Base-by-base conservation (phyloP, 768 basidiomycete species). In the Rhizopogon rudus region DNA sequence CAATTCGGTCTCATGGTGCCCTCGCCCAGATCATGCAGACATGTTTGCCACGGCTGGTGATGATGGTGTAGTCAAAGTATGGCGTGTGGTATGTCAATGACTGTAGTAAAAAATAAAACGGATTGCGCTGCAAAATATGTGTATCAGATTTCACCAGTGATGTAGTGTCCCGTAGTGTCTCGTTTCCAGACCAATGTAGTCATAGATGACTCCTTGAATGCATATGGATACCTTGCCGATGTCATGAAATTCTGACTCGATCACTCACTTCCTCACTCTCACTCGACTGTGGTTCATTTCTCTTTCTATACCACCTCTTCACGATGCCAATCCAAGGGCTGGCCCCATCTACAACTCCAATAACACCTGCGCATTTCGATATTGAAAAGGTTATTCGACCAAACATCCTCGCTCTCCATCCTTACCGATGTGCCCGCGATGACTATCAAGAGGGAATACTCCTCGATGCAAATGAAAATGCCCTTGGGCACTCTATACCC, bases 381-480 rank as follows among this genome's bases (percentile, higher is more conserved):
- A 85, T 98, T 55, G 86, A 91, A 71, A 71, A 75, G 35, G 88
- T 91, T 53, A 89, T 98, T 61, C 81, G 95, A n/a, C 88, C 92
- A 2, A 99, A 98, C 66, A 95, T 99, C 64, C 87, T 97, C 46
- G 74, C 91, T 0, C 77, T 99, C 13, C 84, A 86, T 46, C 97
- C 97, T 0, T 98, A 99, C 71, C 86, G 95, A 31, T 98, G 94
- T 63, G 97, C 97, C 1, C 79, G 97, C 45, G 96, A 99, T 65
- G 96, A 99, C 74, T 99, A 97, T 73, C 83, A 86, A 46, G 75
- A 82, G 2, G 95, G 95, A 22, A 87, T 98, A 63, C 82, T 99
- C 28, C 82, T 99, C 20, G 97, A 99, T 62, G 97, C 97, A 13
- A 99, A 99, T 72, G 97, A 99, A 75, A 98, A 99, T 67, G 82